Evolutionary conservation across 805 yeast species (phyloP).

Genomic region (Hanseniaspora mollemarum): DNA sequence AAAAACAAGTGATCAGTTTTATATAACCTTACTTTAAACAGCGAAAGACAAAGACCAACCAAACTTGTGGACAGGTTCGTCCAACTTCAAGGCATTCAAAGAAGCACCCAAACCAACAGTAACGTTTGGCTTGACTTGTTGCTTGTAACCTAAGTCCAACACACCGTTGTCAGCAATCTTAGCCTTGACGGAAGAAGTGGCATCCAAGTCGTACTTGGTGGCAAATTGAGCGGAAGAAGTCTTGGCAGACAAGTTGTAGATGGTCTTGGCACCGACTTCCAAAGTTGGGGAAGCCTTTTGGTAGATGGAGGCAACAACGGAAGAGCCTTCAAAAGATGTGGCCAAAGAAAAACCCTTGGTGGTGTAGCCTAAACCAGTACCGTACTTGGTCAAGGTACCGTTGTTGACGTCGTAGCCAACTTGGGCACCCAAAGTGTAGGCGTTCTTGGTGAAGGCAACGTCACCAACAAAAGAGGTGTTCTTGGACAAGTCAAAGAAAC

Average conservation of each 20-base stretch:
- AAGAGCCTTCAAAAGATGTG: conserved; percentile 67
- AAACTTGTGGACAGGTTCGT: conserved; percentile 95
- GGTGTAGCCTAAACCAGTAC: conserved; percentile 87
- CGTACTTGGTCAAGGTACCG: conserved; percentile 87
- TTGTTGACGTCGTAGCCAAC: conserved; percentile 89
- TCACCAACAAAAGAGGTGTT: conserved; percentile 95
- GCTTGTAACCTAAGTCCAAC: conserved; percentile 87
- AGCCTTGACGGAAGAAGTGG: conserved; percentile 84
- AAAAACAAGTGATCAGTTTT: background rate
- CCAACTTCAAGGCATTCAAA: conserved; percentile 86
- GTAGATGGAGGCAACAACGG: conserved; percentile 90
- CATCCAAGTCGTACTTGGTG: conserved; percentile 84
- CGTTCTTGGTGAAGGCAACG: conserved; percentile 87
- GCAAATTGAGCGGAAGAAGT: conserved; percentile 89
- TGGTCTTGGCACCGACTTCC: conserved; percentile 97
- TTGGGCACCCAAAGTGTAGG: conserved; percentile 94
- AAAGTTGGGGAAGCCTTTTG: conserved; percentile 84
- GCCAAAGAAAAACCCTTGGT: conserved; percentile 71
- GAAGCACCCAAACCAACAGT: conserved; percentile 94
- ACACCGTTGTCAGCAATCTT: conserved; percentile 94
- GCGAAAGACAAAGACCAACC: conserved; percentile 91
- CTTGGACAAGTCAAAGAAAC: conserved; percentile 86
- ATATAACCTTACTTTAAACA: conserved; percentile 44
- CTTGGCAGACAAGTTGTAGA: conserved; percentile 69
- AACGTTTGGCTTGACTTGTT: conserved; percentile 90